Percentiles rank a stretch among this genome's conserved stretches.
phyloP scores from a whole-genome alignment of 148 eudicot species.

The Spergularia bocconei region DNA sequence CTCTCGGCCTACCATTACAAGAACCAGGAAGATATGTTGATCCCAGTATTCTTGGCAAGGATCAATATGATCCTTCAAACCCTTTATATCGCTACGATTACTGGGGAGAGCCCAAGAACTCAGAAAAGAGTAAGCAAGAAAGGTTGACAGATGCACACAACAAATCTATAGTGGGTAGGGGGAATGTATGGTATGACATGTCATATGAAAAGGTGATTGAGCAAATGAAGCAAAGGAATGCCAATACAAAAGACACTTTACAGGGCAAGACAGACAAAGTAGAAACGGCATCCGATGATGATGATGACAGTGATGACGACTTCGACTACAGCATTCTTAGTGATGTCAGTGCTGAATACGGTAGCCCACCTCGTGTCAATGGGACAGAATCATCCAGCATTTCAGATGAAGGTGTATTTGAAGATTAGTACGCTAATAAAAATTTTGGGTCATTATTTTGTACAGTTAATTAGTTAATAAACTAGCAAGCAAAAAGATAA shows the following conservation, averaged over 20 bases:
- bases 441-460: background rate
- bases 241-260: conserved; percentile 31
- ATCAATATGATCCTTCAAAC: conserved; percentile 73
- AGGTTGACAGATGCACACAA: conserved; percentile 72
- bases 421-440: conserved; percentile 41
- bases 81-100: conserved; percentile 84
- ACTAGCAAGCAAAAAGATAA: conserved; percentile 1
- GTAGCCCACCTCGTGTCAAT: conserved; percentile 60
- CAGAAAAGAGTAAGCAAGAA: conserved; percentile 81
- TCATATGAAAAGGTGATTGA: conserved; percentile 82
- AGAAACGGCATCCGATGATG: conserved; percentile 28
- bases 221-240: conserved; percentile 49
- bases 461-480: conserved; percentile 17
- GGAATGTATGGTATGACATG: conserved; percentile 80
- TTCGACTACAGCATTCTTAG: conserved; percentile 72
- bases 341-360: conserved; percentile 31
- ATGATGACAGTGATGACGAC: conserved; percentile 56
- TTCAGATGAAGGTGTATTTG: conserved; percentile 71
- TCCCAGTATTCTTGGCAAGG: conserved; percentile 61
- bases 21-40: conserved; percentile 93
- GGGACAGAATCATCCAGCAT: conserved; percentile 65
- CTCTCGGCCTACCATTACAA: conserved; percentile 80
- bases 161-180: conserved; percentile 77
- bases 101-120: conserved; percentile 98
- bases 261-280: conserved; percentile 24